A percentile compares a stretch with the other conserved stretches of the same genome.
These are phyloP conservation scores for Barnettozyma vustinii DNA, from an alignment of 805 yeast genomes.

Conservation along the genomic window DNA sequence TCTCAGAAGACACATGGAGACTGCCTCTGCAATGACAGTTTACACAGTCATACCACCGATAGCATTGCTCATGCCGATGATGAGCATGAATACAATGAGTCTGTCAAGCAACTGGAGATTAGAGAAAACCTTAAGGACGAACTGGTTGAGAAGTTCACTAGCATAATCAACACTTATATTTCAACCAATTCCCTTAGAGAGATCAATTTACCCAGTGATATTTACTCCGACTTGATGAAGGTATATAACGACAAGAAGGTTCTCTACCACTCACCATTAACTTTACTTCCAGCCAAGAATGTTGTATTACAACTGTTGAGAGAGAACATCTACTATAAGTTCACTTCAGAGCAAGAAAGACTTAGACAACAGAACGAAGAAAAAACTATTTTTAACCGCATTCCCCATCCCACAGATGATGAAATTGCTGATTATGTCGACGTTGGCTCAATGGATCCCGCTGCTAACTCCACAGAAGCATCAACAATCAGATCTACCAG, in stretches of 20 bases:
- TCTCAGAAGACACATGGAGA: neutral
- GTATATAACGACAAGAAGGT: constrained; percentile 24
- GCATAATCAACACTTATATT: constrained; percentile 37
- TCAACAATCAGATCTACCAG: neutral
- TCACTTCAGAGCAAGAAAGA: constrained; percentile 21
- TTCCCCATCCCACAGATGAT: neutral
- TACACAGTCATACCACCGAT: constrained; percentile 5
- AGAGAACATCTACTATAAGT: constrained; percentile 30
- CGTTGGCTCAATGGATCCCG: neutral
- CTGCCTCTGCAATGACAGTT: constrained; percentile 14
- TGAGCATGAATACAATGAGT: constrained; percentile 17
- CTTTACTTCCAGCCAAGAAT: constrained; percentile 27
- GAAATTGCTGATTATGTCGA: neutral
- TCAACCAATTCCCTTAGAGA: constrained; percentile 39
- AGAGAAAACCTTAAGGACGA: constrained; percentile 19
- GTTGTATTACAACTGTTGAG: constrained; percentile 27
- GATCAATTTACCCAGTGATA: constrained; percentile 41
- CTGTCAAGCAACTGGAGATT: constrained; percentile 14
- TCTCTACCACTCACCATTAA: constrained; percentile 30
- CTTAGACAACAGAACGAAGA: constrained; percentile 2
- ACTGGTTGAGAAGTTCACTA: constrained; percentile 30
- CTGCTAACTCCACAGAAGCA: neutral
- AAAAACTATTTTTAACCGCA: neutral
- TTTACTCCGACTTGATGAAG: constrained; percentile 26
- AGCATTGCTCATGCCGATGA: constrained; percentile 1